Evolutionary conservation across 441 rosid genomes (phyloP).

Genomic region (Erysimum cheiri): DNA sequence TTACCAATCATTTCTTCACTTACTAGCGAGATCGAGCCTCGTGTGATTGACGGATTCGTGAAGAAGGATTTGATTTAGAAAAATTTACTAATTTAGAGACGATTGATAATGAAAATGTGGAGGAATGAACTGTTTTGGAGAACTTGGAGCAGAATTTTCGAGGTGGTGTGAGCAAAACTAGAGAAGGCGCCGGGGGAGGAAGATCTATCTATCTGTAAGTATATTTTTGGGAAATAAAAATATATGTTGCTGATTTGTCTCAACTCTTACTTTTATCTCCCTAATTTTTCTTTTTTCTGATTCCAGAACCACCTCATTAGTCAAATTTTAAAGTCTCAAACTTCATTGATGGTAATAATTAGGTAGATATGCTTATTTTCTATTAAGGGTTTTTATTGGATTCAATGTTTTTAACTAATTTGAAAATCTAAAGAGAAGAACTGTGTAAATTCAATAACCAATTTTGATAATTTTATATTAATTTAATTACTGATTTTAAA

Average conservation of each 20-base stretch:
- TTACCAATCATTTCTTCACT: conserved; percentile 24
- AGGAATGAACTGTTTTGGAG: conserved; percentile 18
- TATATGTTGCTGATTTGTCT: conserved; percentile 20
- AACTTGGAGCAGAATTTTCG: conserved; percentile 1
- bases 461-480: too few species aligned
- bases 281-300: background rate
- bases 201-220: conserved; percentile 29
- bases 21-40: conserved; percentile 38
- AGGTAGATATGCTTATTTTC: too few species aligned
- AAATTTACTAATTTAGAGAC: background rate
- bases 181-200: conserved; percentile 14
- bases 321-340: too few species aligned
- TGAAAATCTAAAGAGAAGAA: background rate
- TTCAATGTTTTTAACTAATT: background rate
- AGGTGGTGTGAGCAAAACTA: conserved; percentile 15
- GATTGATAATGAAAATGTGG: conserved; percentile 20
- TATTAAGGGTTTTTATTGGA: background rate
- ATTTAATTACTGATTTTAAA: too few species aligned
- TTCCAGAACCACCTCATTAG: too few species aligned
- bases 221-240: background rate
- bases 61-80: background rate
- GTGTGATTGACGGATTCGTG: conserved; percentile 11
- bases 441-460: too few species aligned
- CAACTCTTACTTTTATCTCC: conserved; percentile 11
- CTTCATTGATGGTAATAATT: too few species aligned